Conservation (phyloP, 2,329 filamentous ascomycete species). For the Sporothrix humicola region DNA sequence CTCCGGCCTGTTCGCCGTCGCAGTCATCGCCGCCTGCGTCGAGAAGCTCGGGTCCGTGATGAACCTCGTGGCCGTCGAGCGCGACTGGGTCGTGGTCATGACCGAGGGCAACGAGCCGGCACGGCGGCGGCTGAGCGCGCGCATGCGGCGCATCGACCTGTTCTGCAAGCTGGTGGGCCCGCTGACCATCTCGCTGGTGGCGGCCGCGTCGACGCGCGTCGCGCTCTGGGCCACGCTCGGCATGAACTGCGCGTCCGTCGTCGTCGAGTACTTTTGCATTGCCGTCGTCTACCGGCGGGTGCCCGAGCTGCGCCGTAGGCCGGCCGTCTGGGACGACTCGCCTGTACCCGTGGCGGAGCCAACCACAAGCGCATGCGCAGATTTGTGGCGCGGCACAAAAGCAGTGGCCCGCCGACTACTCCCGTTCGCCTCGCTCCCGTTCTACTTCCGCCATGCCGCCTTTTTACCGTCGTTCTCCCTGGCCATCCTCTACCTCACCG, state of each 20-base stretch:
- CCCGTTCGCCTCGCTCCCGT: slow-evolving; percentile 42
- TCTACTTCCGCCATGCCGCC: slow-evolving; percentile 60
- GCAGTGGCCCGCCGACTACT: slow-evolving; percentile 36
- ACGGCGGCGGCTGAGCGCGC: slow-evolving; percentile 54
- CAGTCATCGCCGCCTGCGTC: slow-evolving; percentile 64
- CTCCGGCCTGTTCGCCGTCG: slow-evolving; percentile 44
- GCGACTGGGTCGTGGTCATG: slow-evolving; percentile 69
- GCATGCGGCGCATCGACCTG: slow-evolving; percentile 64
- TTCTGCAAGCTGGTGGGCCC: slow-evolving; percentile 63
- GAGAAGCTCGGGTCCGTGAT: slow-evolving; percentile 71
- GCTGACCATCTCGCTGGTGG: slow-evolving; percentile 56
- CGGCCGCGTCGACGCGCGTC: slow-evolving; percentile 50
- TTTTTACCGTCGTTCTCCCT: slow-evolving; percentile 66
- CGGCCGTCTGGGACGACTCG: neutral
- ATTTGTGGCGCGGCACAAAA: neutral
- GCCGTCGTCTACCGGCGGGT: slow-evolving; percentile 45
- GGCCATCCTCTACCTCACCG: slow-evolving; percentile 66
- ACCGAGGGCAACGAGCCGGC: slow-evolving; percentile 48
- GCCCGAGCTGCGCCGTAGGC: slow-evolving; percentile 34
- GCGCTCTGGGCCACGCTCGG: slow-evolving; percentile 56
- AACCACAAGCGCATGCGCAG: neutral
- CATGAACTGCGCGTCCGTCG: slow-evolving; percentile 55
- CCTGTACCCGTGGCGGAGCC: too few species aligned
- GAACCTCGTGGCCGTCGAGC: slow-evolving; percentile 72
- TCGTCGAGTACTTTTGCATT: slow-evolving; percentile 55